Base-by-base conservation (phyloP, 2,329 filamentous ascomycete genomes). In the Dothistroma septosporum region DNA sequence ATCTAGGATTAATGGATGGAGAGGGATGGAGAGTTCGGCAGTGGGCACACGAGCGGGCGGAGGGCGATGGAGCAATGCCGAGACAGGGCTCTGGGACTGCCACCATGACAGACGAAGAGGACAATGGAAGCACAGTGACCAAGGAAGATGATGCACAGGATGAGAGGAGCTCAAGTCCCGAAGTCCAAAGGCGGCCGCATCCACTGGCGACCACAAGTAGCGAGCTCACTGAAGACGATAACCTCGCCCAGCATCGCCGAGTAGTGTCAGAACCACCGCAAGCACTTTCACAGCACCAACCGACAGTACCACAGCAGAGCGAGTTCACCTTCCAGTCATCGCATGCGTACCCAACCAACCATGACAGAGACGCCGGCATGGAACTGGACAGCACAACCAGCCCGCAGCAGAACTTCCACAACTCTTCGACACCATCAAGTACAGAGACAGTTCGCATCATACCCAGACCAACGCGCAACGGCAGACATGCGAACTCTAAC, bases 1-100 rank as follows among this genome's bases (percentile, higher is more conserved):
- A 90, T 65, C 81, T 96, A 58, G 91, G 91, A 0, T 73, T 94
- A 12, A 84, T 83, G 53, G 90, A 94, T 74, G 90, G 90, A 14
- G 92, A 96, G 74, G 91, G 85, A 8, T 86, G 83, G 81, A 79
- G 79, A 67, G 80, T 88, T 62, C 77, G 85, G 64, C 83, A 85
- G 73, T 88, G 85, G 85, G 87, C 85, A 0, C 87, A 84, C 1
- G 88, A 92, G 74, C 81, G 87, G 31, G 76, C 90, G 19, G 86
- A 90, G 56, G 86, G 87, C 31, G 80, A 83, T 37, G 62, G 58
- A n/a, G 57, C 60, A 16, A 59, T 52, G 22, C 56, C 47, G 32
- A 52, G 54, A 55, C 61, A 64, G 78, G 31, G 75, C 3, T 33
- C 58, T 11, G 60, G 48, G 12, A 44, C 63, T 28, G 53, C 79